Evolutionary conservation across 2,329 filamentous ascomycete species (phyloP).

Genomic region (Xylaria sp.): DNA sequence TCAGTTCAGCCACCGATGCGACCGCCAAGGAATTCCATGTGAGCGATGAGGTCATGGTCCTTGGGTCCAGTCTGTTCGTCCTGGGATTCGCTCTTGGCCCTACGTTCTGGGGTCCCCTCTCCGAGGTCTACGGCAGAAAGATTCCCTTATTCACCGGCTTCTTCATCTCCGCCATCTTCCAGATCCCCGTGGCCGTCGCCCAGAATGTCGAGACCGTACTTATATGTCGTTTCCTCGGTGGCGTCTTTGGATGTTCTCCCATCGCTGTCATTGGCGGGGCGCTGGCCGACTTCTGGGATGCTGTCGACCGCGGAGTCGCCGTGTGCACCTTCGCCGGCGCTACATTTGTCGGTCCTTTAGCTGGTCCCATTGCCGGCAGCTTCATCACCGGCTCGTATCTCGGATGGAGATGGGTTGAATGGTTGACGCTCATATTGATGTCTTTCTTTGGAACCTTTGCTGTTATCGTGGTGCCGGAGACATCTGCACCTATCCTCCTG

Average conservation of each 20-base stretch:
- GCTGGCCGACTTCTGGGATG: slow-evolving; percentile 61
- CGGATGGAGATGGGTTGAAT: not conserved
- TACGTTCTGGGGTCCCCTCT: slow-evolving; percentile 70
- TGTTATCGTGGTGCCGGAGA: not conserved
- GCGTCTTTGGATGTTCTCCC: slow-evolving; percentile 63
- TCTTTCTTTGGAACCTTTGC: not conserved
- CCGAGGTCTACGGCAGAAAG: slow-evolving; percentile 62
- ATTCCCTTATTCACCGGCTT: slow-evolving; percentile 41
- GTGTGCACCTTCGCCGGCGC: not conserved
- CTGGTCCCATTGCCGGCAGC: not conserved
- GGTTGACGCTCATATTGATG: not conserved
- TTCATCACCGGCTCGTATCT: slow-evolving; percentile 2
- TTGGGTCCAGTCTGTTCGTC: slow-evolving; percentile 66
- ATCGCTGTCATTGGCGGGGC: slow-evolving; percentile 65
- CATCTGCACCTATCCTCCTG: not conserved
- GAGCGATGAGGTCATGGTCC: slow-evolving; percentile 56
- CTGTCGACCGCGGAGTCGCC: not conserved
- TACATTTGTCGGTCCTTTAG: not conserved
- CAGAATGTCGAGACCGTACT: slow-evolving; percentile 64
- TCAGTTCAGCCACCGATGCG: slow-evolving; percentile 64
- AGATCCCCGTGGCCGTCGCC: slow-evolving; percentile 61
- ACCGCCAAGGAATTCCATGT: slow-evolving; percentile 65
- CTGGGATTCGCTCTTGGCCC: slow-evolving; percentile 61
- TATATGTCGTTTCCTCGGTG: slow-evolving; percentile 70
- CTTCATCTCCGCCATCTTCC: slow-evolving; percentile 49